Evolutionary conservation across 345 rosid genomes (phyloP), one percentile per base, ranked within the genome.

Genomic region (Gossypium turneri): DNA sequence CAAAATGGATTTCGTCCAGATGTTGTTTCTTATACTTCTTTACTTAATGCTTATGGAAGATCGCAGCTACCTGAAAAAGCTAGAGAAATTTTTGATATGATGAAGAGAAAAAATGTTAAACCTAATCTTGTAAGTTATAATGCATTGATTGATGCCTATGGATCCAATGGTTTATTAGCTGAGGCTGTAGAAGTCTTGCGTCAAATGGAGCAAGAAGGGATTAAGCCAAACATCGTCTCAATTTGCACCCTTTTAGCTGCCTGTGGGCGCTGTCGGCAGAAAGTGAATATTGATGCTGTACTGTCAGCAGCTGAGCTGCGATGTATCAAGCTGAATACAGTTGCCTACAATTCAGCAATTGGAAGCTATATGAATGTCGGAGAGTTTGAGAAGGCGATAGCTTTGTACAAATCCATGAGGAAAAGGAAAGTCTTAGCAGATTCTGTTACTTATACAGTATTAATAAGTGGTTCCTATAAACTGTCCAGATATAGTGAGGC

Each of bases 11-110:
- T 92, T 78, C 55, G 65, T 75, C 94, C 92, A 17, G 98, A 92
- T 80, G 89, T 92, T 76, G 93, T 90, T 55, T 85, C 94, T 25
- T 92, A 87, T 75, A 92, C 97, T 24, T 85, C 93, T 78, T 86
- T 94, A 75, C 93, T 94, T 43, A 90, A 88, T 85, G 90, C 97
- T 53, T 92, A 92, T 78, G 98, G 98, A 79, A 87, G 97, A 84
- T 90, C 98, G 70, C 80, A 79, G 22, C 90, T 88, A 76, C 97
- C 98, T 59, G 76, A 59, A 68, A 89, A 89, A 77, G 97, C 98
- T 51, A 88, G 87, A 74, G 86, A 86, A 81, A 88, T 94, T 27
- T 94, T 94, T 75, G 76, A 82, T 60, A 79, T 82, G 90, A 92
- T 92, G 92, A 94, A 84, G 84, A 84, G 79, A 73, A 79, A 85